Evolutionary conservation across 495 filamentous ascomycete species (phyloP).

Genomic region (Penicillium argentinense): DNA sequence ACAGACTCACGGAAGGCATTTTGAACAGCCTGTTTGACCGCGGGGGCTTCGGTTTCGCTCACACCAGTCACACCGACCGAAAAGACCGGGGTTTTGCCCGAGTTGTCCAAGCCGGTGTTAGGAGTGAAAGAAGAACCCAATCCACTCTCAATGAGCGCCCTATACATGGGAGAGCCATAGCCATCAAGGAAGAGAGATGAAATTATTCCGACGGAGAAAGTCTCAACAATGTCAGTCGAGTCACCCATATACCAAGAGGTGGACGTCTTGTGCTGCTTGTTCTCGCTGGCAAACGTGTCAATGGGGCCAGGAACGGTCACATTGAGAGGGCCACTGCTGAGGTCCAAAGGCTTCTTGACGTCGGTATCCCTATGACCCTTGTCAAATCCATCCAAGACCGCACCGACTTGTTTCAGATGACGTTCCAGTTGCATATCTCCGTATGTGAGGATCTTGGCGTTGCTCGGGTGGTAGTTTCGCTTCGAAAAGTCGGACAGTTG

Average conservation of each 20-base stretch:
- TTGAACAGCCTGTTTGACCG: constrained; percentile 70
- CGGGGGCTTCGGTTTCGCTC: constrained; percentile 70
- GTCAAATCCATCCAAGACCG: constrained; percentile 68
- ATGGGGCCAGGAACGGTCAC: constrained; percentile 77
- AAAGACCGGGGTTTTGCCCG: constrained; percentile 74
- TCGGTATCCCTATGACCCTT: constrained; percentile 66
- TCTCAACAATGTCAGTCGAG: constrained; percentile 76
- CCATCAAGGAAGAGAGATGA: constrained; percentile 85
- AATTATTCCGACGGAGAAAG: constrained; percentile 77
- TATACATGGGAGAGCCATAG: constrained; percentile 92
- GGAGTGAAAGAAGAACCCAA: constrained; percentile 90
- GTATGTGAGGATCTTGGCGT: constrained; percentile 92
- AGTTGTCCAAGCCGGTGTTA: constrained; percentile 86
- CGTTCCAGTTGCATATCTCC: constrained; percentile 84
- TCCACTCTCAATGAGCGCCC: constrained; percentile 84
- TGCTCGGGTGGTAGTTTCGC: constrained; percentile 94
- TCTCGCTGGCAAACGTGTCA: constrained; percentile 82
- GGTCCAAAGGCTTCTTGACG: constrained; percentile 72
- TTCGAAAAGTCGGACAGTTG: constrained; percentile 83
- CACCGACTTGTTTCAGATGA: constrained; percentile 75
- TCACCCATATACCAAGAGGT: constrained; percentile 89
- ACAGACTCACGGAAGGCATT: constrained; percentile 65
- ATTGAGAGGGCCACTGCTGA: constrained; percentile 62
- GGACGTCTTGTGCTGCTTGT: constrained; percentile 90
- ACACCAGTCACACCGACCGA: constrained; percentile 89